phyloP scores from a whole-genome alignment of 306 rosid species.

The Comarum palustre region DNA sequence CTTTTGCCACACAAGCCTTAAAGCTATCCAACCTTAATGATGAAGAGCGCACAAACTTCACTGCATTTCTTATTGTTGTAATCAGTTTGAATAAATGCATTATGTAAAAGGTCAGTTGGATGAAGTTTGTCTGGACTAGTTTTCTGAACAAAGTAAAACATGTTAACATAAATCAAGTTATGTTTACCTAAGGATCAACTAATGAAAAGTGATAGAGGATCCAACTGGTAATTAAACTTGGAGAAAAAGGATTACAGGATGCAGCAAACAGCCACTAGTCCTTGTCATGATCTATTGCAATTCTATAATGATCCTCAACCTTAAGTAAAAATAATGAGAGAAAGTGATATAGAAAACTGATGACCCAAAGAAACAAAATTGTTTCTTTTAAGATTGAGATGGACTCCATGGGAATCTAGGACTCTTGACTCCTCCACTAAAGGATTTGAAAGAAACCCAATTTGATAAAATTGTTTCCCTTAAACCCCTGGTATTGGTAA shows the following conservation, averaged over 20 bases:
- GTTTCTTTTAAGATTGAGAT: conserved; percentile 42
- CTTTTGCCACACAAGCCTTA: no score
- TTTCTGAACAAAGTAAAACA: neutral
- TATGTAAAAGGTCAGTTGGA: no score
- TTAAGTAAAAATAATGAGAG: neutral
- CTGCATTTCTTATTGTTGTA: no score
- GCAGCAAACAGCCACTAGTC: conserved; percentile 28
- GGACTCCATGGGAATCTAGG: conserved; percentile 35
- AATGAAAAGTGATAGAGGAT: neutral
- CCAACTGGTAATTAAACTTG: neutral
- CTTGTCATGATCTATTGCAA: conserved; percentile 40
- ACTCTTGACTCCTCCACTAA: conserved; percentile 82
- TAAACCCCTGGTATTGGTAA: conserved; percentile 65
- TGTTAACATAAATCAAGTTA: neutral
- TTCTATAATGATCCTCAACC: conserved; percentile 27
- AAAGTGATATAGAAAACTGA: neutral
- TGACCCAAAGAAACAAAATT: conserved; percentile 6
- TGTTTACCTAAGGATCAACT: neutral
- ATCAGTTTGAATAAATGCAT: no score
- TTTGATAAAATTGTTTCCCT: conserved; percentile 35
- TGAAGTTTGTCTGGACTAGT: no score
- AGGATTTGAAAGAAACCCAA: conserved; percentile 39
- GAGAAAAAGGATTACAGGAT: neutral
- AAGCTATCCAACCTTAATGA: no score
- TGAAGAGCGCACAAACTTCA: no score